These are phyloP conservation scores for Jackrogersella multiformis DNA, from an alignment of 495 filamentous ascomycete genomes.

Conservation along the genomic window DNA sequence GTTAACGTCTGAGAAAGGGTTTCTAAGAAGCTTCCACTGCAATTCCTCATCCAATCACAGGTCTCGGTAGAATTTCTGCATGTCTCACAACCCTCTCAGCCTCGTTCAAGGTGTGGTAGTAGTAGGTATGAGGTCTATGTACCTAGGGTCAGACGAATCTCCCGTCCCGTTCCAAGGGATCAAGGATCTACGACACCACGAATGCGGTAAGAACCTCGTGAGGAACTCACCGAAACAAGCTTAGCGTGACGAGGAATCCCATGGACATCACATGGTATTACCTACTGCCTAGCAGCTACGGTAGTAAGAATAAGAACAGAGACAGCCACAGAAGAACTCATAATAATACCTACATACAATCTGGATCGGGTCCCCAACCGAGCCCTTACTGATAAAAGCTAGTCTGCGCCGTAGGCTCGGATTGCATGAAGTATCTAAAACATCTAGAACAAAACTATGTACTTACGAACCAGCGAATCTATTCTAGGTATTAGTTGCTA, in stretches of 20 bases:
- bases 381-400: slow-evolving; percentile 23
- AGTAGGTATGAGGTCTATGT: no score
- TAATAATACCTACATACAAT: no score
- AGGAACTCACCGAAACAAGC: slow-evolving; percentile 9
- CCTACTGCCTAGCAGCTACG: no score
- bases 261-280: neutral
- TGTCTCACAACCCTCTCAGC: slow-evolving; percentile 36
- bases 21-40: slow-evolving; percentile 35
- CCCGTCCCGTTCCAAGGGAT: slow-evolving; percentile 25
- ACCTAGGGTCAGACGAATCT: slow-evolving; percentile 22
- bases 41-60: slow-evolving; percentile 25
- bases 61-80: slow-evolving; percentile 1
- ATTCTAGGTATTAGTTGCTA: no score
- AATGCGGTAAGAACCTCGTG: slow-evolving; percentile 34
- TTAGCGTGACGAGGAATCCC: slow-evolving; percentile 2
- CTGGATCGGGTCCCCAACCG: slow-evolving; percentile 11
- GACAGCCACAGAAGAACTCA: neutral
- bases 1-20: slow-evolving; percentile 35
- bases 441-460: neutral
- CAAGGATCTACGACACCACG: slow-evolving; percentile 1
- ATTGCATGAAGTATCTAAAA: neutral
- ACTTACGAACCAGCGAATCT: no score
- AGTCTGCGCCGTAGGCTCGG: slow-evolving; percentile 30
- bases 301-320: no score
- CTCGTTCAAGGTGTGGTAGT: slow-evolving; percentile 26